These are phyloP conservation scores for rapeseed (Brassica napus) DNA, from an alignment of 345 rosid genomes.

Conservation along the genomic window Da-Ae NC_063435.1:1678001-1678500, in stretches of 20 bases:
- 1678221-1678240: constrained; percentile 33
- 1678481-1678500: constrained; percentile 77
- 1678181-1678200: constrained; percentile 60
- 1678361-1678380: constrained; percentile 76
- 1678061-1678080: constrained; percentile 76
- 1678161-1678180: constrained; percentile 60
- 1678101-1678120: constrained; percentile 83
- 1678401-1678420: constrained; percentile 80
- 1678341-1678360: constrained; percentile 69
- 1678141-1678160: constrained; percentile 36
- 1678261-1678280: constrained; percentile 61
- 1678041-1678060: constrained; percentile 87
- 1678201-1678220: constrained; percentile 69
- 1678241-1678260: constrained; percentile 10
- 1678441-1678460: constrained; percentile 71
- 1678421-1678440: constrained; percentile 65
- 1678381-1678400: constrained; percentile 80
- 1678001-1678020: constrained; percentile 85
- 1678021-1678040: constrained; percentile 80
- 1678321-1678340: constrained; percentile 57
- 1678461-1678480: constrained; percentile 79
- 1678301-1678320: constrained; percentile 73
- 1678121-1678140: constrained; percentile 62
- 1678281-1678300: constrained; percentile 73
- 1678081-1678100: constrained; percentile 79